Conservation (phyloP, 768 basidiomycete species). For the Pisolithus orientalis region DNA sequence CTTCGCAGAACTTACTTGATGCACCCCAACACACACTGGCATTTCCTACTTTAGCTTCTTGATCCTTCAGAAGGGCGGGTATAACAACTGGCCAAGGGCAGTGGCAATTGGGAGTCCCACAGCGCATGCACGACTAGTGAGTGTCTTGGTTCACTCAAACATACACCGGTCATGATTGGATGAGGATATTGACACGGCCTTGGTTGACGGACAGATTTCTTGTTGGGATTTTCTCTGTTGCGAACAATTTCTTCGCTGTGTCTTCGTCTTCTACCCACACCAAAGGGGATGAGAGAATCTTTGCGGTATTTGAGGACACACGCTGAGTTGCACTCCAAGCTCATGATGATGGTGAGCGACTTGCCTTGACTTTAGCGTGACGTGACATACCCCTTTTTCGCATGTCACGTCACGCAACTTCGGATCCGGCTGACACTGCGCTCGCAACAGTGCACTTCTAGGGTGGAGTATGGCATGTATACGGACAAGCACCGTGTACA, state of each 20-base stretch:
- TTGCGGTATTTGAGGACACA: slow-evolving; percentile 4
- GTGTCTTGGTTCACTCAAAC: slow-evolving; percentile 9
- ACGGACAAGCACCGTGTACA: not conserved
- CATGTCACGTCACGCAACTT: not conserved
- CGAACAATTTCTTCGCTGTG: not conserved
- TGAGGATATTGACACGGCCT: not conserved
- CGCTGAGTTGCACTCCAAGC: too few relatives aligned
- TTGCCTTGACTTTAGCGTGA: slow-evolving; percentile 7
- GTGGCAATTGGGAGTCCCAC: not conserved
- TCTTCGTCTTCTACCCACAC: slow-evolving; percentile 4
- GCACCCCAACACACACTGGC: too few relatives aligned
- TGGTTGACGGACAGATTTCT: not conserved
- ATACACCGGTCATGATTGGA: not conserved
- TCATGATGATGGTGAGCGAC: too few relatives aligned
- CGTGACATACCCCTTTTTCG: slow-evolving; percentile 8
- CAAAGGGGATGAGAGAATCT: not conserved
- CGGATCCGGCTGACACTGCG: too few relatives aligned
- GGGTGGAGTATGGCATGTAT: not conserved
- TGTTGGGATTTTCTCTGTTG: not conserved
- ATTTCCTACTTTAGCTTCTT: too few relatives aligned
- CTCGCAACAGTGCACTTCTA: not conserved
- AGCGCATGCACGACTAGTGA: slow-evolving; percentile 2
- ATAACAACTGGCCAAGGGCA: too few relatives aligned
- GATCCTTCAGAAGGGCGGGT: too few relatives aligned
- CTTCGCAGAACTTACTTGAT: too few relatives aligned